These are phyloP conservation scores for Exophiala xenobiotica DNA, from an alignment of 2,329 filamentous ascomycete genomes.

Conservation along the genomic window DNA sequence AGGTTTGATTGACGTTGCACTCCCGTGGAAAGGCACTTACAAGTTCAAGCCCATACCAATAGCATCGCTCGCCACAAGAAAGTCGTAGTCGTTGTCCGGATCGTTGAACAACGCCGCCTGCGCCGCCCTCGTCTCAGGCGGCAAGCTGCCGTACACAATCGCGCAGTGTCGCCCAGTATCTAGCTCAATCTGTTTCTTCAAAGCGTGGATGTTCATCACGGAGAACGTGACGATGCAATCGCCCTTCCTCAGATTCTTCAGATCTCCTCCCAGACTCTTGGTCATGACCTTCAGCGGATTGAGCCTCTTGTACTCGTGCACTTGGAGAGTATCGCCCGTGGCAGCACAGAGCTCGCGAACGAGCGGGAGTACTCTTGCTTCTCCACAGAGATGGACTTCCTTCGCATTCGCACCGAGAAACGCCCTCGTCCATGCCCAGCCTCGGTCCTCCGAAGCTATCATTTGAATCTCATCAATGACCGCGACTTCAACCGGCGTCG, in stretches of 20 bases:
- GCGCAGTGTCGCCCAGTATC: constrained; percentile 77
- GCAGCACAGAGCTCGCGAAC: constrained; percentile 74
- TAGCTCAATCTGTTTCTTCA: constrained; percentile 76
- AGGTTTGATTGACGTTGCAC: constrained; percentile 10
- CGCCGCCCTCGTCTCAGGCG: constrained; percentile 86
- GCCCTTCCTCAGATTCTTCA: constrained; percentile 73
- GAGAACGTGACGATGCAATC: constrained; percentile 90
- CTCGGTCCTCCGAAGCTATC: constrained; percentile 76
- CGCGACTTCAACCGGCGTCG: constrained; percentile 71
- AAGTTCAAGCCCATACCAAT: constrained; percentile 97
- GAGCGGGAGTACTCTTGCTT: constrained; percentile 76
- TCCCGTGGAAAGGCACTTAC: constrained; percentile 45
- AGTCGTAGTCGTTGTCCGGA: constrained; percentile 92
- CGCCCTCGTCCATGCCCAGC: constrained; percentile 93
- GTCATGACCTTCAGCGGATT: constrained; percentile 70
- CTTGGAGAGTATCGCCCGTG: constrained; percentile 76
- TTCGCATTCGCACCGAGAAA: constrained; percentile 81
- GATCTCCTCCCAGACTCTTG: constrained; percentile 61
- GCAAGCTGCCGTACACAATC: constrained; percentile 87
- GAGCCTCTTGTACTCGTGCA: constrained; percentile 81
- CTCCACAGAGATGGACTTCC: constrained; percentile 91
- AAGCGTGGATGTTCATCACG: constrained; percentile 72
- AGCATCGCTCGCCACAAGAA: constrained; percentile 87
- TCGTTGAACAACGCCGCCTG: constrained; percentile 95
- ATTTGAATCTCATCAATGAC: constrained; percentile 99